Evolutionary conservation across 73 alveolate genomes (phyloP).

Genomic region (Paramecium tetraurelia): DNA sequence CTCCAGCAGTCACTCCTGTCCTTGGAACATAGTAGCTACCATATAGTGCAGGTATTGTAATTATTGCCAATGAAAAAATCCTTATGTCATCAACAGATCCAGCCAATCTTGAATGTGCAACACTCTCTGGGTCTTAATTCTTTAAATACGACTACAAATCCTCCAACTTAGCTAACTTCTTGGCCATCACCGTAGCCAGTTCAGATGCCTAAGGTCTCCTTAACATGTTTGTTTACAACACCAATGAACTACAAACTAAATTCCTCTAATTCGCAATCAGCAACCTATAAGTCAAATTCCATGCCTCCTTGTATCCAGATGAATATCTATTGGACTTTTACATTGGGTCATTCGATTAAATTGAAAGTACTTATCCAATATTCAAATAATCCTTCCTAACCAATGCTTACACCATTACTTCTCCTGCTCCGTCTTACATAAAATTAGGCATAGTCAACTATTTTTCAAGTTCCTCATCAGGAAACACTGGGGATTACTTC

Average conservation of each 20-base stretch:
- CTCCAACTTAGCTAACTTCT: neutral
- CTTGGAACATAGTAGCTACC: neutral
- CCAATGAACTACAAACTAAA: neutral
- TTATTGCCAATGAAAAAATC: neutral
- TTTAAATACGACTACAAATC: constrained; percentile 9
- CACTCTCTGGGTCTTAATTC: neutral
- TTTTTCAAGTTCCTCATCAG: neutral
- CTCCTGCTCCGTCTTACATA: constrained; percentile 22
- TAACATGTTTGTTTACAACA: neutral
- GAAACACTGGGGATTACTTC: neutral
- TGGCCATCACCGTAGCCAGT: neutral
- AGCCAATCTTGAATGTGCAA: neutral
- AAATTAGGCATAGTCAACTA: constrained; percentile 52
- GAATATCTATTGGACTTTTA: constrained; percentile 50
- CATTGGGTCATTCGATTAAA: constrained; percentile 53
- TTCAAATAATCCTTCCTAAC: constrained; percentile 25
- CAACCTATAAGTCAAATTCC: neutral
- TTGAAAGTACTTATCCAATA: constrained; percentile 45
- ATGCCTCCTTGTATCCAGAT: constrained; percentile 55
- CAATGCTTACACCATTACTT: constrained; percentile 45
- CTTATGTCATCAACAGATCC: neutral
- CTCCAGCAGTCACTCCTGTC: neutral
- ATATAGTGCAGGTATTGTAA: neutral
- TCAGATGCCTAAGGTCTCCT: neutral
- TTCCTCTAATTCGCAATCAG: neutral